A percentile compares a stretch with the other conserved stretches of the same genome.
Evolutionary conservation across 805 yeast genomes (phyloP).

Genomic region (Cyberlindnera maritima): DNA sequence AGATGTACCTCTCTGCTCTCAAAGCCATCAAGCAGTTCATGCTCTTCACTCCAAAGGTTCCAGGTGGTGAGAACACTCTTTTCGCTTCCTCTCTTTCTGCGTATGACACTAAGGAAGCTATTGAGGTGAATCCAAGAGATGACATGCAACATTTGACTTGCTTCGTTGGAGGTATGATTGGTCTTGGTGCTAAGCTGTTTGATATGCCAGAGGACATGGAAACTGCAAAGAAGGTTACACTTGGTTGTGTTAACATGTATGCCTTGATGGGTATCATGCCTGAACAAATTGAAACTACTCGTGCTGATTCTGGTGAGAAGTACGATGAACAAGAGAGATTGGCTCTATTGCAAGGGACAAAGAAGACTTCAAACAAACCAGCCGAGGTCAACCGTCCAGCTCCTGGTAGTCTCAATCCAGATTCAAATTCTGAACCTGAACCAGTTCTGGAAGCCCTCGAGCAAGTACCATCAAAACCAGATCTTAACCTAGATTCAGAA

Average conservation of each 20-base stretch:
- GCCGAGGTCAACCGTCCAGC: not conserved
- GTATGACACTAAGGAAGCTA: slow-evolving; percentile 23
- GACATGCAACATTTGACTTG: slow-evolving; percentile 50
- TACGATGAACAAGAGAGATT: slow-evolving; percentile 22
- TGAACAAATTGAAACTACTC: slow-evolving; percentile 35
- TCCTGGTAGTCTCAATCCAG: too few relatives aligned
- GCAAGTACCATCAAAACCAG: too few relatives aligned
- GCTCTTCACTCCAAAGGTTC: slow-evolving; percentile 44
- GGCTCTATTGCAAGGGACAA: not conserved
- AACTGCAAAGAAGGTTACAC: slow-evolving; percentile 41
- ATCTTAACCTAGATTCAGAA: too few relatives aligned
- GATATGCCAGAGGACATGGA: slow-evolving; percentile 34
- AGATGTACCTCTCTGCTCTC: slow-evolving; percentile 36
- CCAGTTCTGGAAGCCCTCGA: not conserved
- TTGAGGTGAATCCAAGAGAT: slow-evolving; percentile 24
- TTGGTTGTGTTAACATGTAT: slow-evolving; percentile 48
- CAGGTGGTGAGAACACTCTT: slow-evolving; percentile 35
- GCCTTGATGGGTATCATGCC: slow-evolving; percentile 43
- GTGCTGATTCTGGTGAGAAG: slow-evolving; percentile 15
- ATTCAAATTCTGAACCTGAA: not conserved
- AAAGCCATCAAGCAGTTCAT: slow-evolving; percentile 38
- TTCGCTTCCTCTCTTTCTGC: slow-evolving; percentile 27
- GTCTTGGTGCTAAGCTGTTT: slow-evolving; percentile 43
- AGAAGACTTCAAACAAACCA: not conserved
- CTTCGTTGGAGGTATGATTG: slow-evolving; percentile 53